A percentile compares a stretch with the other conserved stretches of the same genome.
These are phyloP conservation scores for Phoenix roebelenii DNA, from an alignment of 176 grass and related monocot genomes.

Conservation along the genomic window DNA sequence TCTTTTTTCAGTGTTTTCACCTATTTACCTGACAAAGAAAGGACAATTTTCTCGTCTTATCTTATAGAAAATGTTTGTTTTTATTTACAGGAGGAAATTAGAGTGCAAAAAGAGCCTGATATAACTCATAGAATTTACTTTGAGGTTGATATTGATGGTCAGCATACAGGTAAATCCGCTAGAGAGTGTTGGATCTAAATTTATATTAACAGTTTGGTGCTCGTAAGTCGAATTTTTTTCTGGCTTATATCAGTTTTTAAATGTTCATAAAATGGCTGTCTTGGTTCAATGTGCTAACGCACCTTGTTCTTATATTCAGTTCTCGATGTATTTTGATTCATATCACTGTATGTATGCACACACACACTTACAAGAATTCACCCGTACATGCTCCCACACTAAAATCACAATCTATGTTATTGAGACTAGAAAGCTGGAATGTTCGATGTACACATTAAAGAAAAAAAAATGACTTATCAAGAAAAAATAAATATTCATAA, in stretches of 20 bases:
- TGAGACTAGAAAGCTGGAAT: too few relatives aligned
- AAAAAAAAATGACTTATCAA: too few relatives aligned
- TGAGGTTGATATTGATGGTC: conserved; percentile 80
- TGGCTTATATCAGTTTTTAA: neutral
- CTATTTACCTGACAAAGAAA: neutral
- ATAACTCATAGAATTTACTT: conserved; percentile 84
- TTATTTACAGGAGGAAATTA: conserved; percentile 35
- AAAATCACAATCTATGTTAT: too few relatives aligned
- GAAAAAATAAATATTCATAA: too few relatives aligned
- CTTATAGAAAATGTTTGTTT: neutral
- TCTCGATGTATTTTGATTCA: too few relatives aligned
- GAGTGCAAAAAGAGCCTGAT: conserved; percentile 45
- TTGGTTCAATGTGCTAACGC: too few relatives aligned
- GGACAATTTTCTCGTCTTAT: neutral
- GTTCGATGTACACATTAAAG: too few relatives aligned
- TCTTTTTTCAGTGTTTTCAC: neutral
- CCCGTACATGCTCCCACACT: too few relatives aligned
- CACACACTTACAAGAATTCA: too few relatives aligned
- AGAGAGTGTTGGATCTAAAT: neutral
- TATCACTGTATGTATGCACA: too few relatives aligned
- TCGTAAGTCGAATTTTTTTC: conserved; percentile 3
- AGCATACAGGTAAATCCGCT: conserved; percentile 59
- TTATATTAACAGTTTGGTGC: neutral
- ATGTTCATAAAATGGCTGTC: too few relatives aligned
- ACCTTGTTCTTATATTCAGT: too few relatives aligned